Conservation (phyloP, 495 filamentous ascomycete genomes). For the Daldinia loculata region DNA sequence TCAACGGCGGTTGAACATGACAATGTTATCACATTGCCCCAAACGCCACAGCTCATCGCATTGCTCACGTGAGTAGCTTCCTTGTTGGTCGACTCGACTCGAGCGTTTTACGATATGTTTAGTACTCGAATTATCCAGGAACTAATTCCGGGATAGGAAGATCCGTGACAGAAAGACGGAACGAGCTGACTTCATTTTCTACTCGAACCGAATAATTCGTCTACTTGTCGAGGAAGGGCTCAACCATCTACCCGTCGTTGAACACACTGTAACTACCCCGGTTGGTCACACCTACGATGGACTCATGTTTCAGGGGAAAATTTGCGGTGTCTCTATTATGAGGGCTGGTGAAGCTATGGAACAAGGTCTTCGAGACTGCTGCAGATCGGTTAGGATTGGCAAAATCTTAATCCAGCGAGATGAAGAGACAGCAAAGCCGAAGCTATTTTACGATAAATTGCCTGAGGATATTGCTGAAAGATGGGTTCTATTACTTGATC, state of each 20-base stretch:
- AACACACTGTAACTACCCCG: constrained; percentile 87
- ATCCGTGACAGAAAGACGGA: constrained; percentile 89
- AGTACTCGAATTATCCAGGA: constrained; percentile 17
- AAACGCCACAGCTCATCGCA: constrained; percentile 96
- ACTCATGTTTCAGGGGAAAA: constrained; percentile 95
- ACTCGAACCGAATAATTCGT: constrained; percentile 97
- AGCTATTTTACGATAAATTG: constrained; percentile 96
- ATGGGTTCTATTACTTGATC: constrained; percentile 96
- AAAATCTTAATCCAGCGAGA: constrained; percentile 98
- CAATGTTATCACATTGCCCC: constrained; percentile 88
- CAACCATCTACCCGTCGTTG: constrained; percentile 92
- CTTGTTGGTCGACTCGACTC: constrained; percentile 28
- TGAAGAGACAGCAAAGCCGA: constrained; percentile 91
- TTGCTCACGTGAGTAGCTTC: constrained; percentile 84
- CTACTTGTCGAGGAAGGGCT: constrained; percentile 97
- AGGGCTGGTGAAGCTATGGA: constrained; percentile 98
- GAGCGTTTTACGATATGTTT: constrained; percentile 6
- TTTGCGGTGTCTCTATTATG: constrained; percentile 99
- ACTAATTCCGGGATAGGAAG: constrained; percentile 67
- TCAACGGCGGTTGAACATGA: constrained; percentile 82
- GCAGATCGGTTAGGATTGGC: constrained; percentile 92
- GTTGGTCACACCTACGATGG: constrained; percentile 89
- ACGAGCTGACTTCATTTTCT: constrained; percentile 98
- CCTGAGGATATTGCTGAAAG: constrained; percentile 90
- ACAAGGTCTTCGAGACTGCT: constrained; percentile 94